Evolutionary conservation across 2,329 filamentous ascomycete species (phyloP), one percentile per base, ranked within the genome.

Genomic region (Alternaria panax): DNA sequence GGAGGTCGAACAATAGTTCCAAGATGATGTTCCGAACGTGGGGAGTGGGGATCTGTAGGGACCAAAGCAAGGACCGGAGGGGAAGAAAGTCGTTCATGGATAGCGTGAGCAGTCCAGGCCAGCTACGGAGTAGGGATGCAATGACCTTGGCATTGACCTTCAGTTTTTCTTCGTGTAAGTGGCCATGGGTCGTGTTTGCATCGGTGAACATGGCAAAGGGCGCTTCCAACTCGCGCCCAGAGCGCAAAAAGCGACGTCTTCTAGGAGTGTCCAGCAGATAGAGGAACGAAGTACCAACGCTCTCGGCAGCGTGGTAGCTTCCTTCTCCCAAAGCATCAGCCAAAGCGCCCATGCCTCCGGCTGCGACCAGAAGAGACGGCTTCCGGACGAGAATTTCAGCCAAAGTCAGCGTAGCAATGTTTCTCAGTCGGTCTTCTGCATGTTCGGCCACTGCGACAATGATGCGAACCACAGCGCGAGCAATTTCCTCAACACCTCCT

Each of bases 141-240:
- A 99, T 93, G n/a, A 96, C 92, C 72, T 92, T 93, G 9, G 93
- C 91, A 68, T 95, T 97, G 51, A 93, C 91, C 74, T 93, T 95
- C 51, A 98, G 77, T 63, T 84, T 85, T 48, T 89, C 87, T 71
- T 86, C 87, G 63, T 86, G 83, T 18, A 84, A 78, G 57, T 76
- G 75, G 9, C 75, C 76, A 55, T 84, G 83, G 36, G 83, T 80
- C 3, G 82, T 78, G 45, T 85, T 79, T 18, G 92, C 90, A 75
- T 98, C 95, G 0, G 95, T 99, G 71, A 99, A 98, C 16, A 92
- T 89, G 2, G 93, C 93, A 73, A 99, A 96, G 3, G 82, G 81
- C 12, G 92, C 88, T 75, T 97, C 94, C 45, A 99, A 84, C 73
- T 96, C 93, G 70, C 93, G 92, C 4, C 94, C 93, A 22, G 92